Evolutionary conservation across 1,284 basidiomycete genomes (phyloP).

Genomic region (Anthracocystis panici-leucophaei): DNA sequence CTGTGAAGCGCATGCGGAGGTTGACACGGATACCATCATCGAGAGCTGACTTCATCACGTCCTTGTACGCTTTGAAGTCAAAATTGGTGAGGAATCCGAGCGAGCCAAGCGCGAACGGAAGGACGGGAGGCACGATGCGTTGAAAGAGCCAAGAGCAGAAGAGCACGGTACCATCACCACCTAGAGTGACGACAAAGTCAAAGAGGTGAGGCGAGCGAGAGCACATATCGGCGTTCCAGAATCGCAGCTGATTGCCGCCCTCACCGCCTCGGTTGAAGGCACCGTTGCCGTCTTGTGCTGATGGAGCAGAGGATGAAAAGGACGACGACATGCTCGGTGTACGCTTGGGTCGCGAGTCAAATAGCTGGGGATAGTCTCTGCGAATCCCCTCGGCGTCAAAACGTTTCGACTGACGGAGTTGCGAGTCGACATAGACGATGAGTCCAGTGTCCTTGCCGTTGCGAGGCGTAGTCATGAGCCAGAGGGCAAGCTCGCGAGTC

Average conservation of each 20-base stretch:
- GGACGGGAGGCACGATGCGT: constrained; percentile 93
- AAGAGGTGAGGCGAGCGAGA: constrained; percentile 89
- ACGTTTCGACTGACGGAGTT: constrained; percentile 88
- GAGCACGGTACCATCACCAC: constrained; percentile 97
- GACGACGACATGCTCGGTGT: constrained; percentile 42
- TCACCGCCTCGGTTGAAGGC: constrained; percentile 69
- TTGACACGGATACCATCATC: constrained; percentile 96
- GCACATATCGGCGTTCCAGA: constrained; percentile 98
- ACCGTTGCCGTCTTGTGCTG: constrained; percentile 32
- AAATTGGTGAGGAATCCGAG: constrained; percentile 99
- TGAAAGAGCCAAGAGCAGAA: constrained; percentile 99
- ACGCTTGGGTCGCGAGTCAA: constrained; percentile 72
- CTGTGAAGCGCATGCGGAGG: constrained; percentile 98
- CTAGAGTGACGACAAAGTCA: constrained; percentile 95
- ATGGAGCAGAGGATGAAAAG: constrained; percentile 31
- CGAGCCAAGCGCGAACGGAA: constrained; percentile 97
- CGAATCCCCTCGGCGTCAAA: constrained; percentile 93
- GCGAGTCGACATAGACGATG: constrained; percentile 86
- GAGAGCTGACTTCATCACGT: constrained; percentile 88
- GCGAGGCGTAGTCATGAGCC: constrained; percentile 64
- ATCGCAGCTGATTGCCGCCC: constrained; percentile 83
- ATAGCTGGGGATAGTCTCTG: constrained; percentile 87
- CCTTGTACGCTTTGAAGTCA: constrained; percentile 87
- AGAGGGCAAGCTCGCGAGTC: constrained; percentile 85
- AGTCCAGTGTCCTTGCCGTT: constrained; percentile 60